Percentiles rank a stretch among this genome's conserved stretches.
Conservation (phyloP, 805 yeast genomes). For the Dipodascus albidus region DNA sequence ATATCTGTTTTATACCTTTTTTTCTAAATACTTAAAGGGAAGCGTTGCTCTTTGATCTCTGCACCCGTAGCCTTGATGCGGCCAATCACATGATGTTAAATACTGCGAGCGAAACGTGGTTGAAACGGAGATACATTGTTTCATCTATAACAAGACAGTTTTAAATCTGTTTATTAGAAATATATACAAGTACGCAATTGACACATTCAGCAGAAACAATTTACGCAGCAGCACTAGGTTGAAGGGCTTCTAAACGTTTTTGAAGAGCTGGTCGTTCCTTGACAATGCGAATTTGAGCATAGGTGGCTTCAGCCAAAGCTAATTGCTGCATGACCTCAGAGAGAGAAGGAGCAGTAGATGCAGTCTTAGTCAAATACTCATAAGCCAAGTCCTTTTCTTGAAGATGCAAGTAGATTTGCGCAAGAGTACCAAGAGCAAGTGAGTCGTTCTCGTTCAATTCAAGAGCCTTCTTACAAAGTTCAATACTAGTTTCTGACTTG, state of each 20-base stretch:
- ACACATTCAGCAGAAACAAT: neutral
- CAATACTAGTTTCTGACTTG: conserved; percentile 48
- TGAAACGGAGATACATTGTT: too few relatives aligned
- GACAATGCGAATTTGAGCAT: conserved; percentile 65
- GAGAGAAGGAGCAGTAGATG: conserved; percentile 67
- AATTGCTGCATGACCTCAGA: conserved; percentile 87
- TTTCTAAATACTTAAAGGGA: too few relatives aligned
- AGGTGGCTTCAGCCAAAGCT: conserved; percentile 76
- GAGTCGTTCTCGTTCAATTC: conserved; percentile 81
- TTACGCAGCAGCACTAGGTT: neutral
- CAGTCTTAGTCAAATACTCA: conserved; percentile 68
- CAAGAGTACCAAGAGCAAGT: conserved; percentile 80
- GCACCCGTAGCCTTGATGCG: too few relatives aligned
- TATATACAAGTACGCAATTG: neutral
- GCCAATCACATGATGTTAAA: too few relatives aligned
- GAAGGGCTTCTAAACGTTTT: conserved; percentile 10
- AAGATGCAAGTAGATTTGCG: conserved; percentile 78
- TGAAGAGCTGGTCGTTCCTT: conserved; percentile 25
- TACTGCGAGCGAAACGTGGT: too few relatives aligned
- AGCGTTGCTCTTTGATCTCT: too few relatives aligned
- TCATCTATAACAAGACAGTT: too few relatives aligned
- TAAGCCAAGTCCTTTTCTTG: conserved; percentile 77
- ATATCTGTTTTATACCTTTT: too few relatives aligned
- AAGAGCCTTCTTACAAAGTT: conserved; percentile 61
- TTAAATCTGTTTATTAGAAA: neutral